Evolutionary conservation across 441 rosid genomes (phyloP), one percentile per base, ranked within the genome.

Genomic region (Populus tomentosa): DNA sequence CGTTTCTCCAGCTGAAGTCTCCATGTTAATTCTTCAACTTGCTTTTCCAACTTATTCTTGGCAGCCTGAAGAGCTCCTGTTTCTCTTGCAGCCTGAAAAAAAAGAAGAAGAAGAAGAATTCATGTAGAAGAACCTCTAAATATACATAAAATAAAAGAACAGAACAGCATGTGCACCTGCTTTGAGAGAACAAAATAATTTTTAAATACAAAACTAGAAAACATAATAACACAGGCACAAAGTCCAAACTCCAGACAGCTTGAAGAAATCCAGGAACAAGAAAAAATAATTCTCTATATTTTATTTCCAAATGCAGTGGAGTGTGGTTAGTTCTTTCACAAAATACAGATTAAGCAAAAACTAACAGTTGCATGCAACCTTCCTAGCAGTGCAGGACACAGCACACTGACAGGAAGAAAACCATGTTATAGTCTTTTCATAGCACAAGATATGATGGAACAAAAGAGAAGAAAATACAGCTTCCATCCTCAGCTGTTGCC

Each of bases 41-140:
- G 95, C 90, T 94, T 94, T 90, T 93, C 98, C 85, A 94, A 85
- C 86, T 92, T 92, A 83, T 87, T 91, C 83, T 93, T 97, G 80
- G 98, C 99, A 85, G 89, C 99, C 88, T 97, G 97, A 84, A 97
- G 97, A 78, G 98, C 99, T 78, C 99, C 98, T 40, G 98, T 92
- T 89, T 97, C 98, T 83, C 90, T 89, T 50, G 99, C 98, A 87
- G 99, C 98, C 99, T 94, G 88, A 35, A 81, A 36, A 69, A 6
- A 69, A 46, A 38, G 2, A 72, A 69, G 73, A 38, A 63, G 56
- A 59, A 71, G 6, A 4, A 38, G 18, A 7, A 46, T 14, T 46
- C 61, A 14, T 16, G 61, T 53, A 53, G n/a, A 18, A 50, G n/a
- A 50, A 1, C 59, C 53, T 72, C 33, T 33, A 32, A 72, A 13